These are phyloP conservation scores for Auriscalpium vulgare DNA, from an alignment of 768 basidiomycete genomes.

Conservation along the genomic window DNA sequence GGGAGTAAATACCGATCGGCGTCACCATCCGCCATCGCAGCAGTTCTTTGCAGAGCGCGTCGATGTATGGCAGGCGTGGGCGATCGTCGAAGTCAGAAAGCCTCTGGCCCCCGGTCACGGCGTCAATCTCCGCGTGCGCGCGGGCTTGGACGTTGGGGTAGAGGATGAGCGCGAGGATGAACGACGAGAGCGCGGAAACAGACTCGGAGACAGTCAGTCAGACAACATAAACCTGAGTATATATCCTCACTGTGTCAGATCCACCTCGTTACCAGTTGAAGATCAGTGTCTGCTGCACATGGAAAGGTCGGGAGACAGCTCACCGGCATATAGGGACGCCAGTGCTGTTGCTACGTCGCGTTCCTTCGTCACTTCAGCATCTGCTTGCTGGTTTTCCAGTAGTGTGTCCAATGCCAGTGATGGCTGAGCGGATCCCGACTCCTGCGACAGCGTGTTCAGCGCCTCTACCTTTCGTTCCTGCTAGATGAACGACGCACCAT, in stretches of 20 bases:
- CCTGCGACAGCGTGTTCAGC: not conserved
- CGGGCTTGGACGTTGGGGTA: constrained; percentile 44
- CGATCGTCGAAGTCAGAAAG: constrained; percentile 57
- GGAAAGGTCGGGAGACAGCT: not conserved
- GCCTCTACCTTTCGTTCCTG: not conserved
- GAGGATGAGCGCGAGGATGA: constrained; percentile 60
- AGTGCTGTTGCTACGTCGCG: not conserved
- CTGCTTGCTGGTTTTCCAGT: not conserved
- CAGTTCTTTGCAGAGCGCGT: constrained; percentile 49
- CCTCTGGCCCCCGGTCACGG: constrained; percentile 39
- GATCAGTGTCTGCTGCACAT: not conserved
- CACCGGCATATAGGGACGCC: not conserved
- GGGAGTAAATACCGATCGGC: constrained; percentile 40
- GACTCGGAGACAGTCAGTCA: constrained; percentile 29
- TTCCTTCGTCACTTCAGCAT: not conserved
- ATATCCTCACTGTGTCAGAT: constrained; percentile 48
- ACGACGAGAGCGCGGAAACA: constrained; percentile 46
- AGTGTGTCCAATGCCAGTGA: not conserved
- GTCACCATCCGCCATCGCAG: constrained; percentile 53
- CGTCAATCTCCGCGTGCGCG: constrained; percentile 62
- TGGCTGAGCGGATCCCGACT: not conserved
- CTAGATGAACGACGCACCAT: constrained; percentile 31
- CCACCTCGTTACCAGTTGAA: constrained; percentile 26
- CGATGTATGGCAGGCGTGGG: constrained; percentile 45
- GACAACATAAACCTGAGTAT: not conserved